Evolutionary conservation across 805 yeast species (phyloP).

Genomic region (Saccharomycopsis lassenensis): DNA sequence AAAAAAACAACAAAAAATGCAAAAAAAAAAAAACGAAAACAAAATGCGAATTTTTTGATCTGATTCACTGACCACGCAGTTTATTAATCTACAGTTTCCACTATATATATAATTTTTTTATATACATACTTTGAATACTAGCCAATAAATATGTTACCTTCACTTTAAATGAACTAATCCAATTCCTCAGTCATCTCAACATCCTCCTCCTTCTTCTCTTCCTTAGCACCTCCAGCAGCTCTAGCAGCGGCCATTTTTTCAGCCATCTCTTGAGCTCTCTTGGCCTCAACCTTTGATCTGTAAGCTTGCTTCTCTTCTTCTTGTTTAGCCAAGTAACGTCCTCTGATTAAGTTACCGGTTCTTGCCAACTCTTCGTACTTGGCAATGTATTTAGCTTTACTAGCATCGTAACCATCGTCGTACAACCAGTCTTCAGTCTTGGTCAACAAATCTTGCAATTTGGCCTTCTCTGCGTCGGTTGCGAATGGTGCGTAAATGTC

Average conservation of each 20-base stretch:
- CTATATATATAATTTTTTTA: too few species aligned
- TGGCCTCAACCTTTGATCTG: conserved; percentile 80
- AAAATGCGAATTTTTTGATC: too few species aligned
- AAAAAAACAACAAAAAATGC: too few species aligned
- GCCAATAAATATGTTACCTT: too few species aligned
- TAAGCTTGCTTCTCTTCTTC: conserved; percentile 90
- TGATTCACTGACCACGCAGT: too few species aligned
- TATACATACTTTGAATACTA: too few species aligned
- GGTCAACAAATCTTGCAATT: conserved; percentile 57
- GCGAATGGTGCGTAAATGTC: conserved; percentile 86
- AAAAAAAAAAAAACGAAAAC: too few species aligned
- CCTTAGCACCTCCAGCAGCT: conserved; percentile 35
- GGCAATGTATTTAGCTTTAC: conserved; percentile 95
- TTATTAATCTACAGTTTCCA: too few species aligned
- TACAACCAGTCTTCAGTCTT: conserved; percentile 98
- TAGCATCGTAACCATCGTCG: conserved; percentile 92
- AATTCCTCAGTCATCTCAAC: conserved; percentile 27
- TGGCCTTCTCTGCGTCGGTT: conserved; percentile 73
- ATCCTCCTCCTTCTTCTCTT: conserved; percentile 30
- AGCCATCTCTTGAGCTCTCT: conserved; percentile 71
- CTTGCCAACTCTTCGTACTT: conserved; percentile 95
- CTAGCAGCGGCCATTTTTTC: conserved; percentile 74
- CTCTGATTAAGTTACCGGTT: conserved; percentile 88
- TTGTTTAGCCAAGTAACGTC: conserved; percentile 87
- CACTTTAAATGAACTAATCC: too few species aligned